These are phyloP conservation scores for Torulaspora microellipsoides DNA, from an alignment of 805 yeast genomes.

Conservation along the genomic window DNA sequence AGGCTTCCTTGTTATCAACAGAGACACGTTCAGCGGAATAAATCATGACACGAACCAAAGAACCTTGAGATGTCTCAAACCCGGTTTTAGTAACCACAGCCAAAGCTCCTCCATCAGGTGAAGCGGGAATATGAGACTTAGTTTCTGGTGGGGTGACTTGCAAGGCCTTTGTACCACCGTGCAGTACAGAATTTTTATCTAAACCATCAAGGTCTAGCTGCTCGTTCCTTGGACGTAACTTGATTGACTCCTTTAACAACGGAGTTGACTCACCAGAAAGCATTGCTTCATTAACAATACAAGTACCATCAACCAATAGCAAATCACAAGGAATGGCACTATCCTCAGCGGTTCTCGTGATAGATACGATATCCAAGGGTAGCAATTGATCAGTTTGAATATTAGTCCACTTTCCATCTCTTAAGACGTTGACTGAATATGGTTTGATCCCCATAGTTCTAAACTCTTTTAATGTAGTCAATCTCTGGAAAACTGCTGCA, in stretches of 20 bases:
- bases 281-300: constrained; percentile 98
- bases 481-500: constrained; percentile 93
- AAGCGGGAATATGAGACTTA: constrained; percentile 44
- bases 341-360: constrained; percentile 85
- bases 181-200: constrained; percentile 83
- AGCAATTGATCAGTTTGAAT: constrained; percentile 68
- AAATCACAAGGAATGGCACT: constrained; percentile 93
- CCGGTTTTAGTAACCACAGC: constrained; percentile 92
- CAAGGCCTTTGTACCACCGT: constrained; percentile 94
- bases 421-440: constrained; percentile 65
- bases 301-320: constrained; percentile 79
- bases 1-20: constrained; percentile 92
- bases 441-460: constrained; percentile 97
- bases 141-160: constrained; percentile 76
- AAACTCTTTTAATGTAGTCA: constrained; percentile 90
- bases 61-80: constrained; percentile 98
- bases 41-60: constrained; percentile 95
- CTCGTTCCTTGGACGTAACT: constrained; percentile 72
- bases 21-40: constrained; percentile 94
- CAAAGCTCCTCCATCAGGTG: constrained; percentile 91
- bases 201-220: constrained; percentile 68
- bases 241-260: constrained; percentile 83
- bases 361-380: constrained; percentile 88
- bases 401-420: constrained; percentile 67
- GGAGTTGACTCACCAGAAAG: constrained; percentile 98